phyloP scores from a whole-genome alignment of 805 yeast genomes.

The Lipomyces lipofer region DNA sequence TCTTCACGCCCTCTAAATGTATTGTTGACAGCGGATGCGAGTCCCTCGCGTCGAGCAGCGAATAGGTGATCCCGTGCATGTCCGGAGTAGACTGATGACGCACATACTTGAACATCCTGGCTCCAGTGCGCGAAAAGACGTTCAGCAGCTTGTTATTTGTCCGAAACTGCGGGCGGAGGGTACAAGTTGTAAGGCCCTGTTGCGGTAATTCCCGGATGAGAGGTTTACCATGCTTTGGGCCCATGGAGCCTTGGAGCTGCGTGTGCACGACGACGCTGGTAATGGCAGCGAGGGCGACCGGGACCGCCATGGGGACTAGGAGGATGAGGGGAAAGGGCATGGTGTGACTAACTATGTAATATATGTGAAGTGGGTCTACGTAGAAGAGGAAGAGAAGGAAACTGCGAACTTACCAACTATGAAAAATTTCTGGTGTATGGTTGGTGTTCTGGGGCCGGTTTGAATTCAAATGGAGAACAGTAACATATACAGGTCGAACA shows the following conservation, averaged over 20 bases:
- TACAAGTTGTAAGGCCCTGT: conserved; percentile 20
- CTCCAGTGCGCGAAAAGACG: conserved; percentile 21
- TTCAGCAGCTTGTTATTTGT: conserved; percentile 14
- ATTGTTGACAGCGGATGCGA: conserved; percentile 13
- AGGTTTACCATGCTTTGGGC: conserved; percentile 3
- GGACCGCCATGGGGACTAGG: conserved; percentile 6
- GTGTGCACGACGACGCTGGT: conserved; percentile 8
- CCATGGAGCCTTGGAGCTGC: neutral
- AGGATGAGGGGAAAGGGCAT: conserved; percentile 9
- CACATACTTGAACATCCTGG: conserved; percentile 10
- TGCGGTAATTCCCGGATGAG: conserved; percentile 25
- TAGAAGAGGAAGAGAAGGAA: too few species aligned
- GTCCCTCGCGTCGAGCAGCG: conserved; percentile 8
- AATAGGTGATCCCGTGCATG: conserved; percentile 7
- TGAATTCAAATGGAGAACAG: too few species aligned
- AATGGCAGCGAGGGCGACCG: conserved; percentile 5
- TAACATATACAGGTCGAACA: too few species aligned
- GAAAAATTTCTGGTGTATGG: too few species aligned
- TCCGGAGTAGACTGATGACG: conserved; percentile 12
- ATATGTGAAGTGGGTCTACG: too few species aligned
- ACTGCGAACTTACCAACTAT: too few species aligned
- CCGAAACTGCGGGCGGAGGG: conserved; percentile 29
- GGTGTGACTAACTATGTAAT: too few species aligned
- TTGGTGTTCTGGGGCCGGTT: too few species aligned
- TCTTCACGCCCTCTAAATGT: conserved; percentile 11